Evolutionary conservation across 2,329 filamentous ascomycete genomes (phyloP).

Genomic region (Leptoxyphium fumago): DNA sequence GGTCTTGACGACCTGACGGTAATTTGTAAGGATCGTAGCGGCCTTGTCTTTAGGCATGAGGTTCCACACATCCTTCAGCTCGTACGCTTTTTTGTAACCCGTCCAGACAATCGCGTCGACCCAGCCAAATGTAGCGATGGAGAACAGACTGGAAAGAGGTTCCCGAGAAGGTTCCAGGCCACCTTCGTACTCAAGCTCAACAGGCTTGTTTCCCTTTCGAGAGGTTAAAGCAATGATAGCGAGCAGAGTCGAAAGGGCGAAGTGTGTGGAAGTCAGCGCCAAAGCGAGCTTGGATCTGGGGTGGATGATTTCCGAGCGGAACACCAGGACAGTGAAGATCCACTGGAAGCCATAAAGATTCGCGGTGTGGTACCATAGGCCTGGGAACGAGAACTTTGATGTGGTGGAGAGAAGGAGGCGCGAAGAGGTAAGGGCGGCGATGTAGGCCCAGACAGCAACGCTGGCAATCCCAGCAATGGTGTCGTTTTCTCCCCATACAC

Average conservation of each 20-base stretch:
- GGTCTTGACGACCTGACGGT: slow-evolving; percentile 74
- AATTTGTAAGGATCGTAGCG: slow-evolving; percentile 61
- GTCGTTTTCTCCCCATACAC: slow-evolving; percentile 40
- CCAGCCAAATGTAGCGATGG: slow-evolving; percentile 78
- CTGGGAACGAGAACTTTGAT: slow-evolving; percentile 50
- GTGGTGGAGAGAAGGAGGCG: slow-evolving; percentile 50
- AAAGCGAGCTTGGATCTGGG: slow-evolving; percentile 49
- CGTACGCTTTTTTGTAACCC: slow-evolving; percentile 72
- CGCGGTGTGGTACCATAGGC: slow-evolving; percentile 87
- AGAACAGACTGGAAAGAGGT: slow-evolving; percentile 76
- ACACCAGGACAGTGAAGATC: slow-evolving; percentile 59
- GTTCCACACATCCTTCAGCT: slow-evolving; percentile 84
- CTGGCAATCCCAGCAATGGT: slow-evolving; percentile 49
- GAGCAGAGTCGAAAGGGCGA: slow-evolving; percentile 58
- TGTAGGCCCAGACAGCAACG: slow-evolving; percentile 66
- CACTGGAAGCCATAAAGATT: slow-evolving; percentile 70
- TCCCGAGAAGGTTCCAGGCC: slow-evolving; percentile 77
- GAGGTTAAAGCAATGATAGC: slow-evolving; percentile 65
- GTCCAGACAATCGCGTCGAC: slow-evolving; percentile 78
- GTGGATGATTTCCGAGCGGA: slow-evolving; percentile 75
- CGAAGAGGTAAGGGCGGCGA: slow-evolving; percentile 55
- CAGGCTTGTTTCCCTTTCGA: slow-evolving; percentile 80
- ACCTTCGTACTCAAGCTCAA: slow-evolving; percentile 78
- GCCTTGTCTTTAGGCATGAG: slow-evolving; percentile 79
- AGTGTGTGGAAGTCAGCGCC: slow-evolving; percentile 56